phyloP scores from a whole-genome alignment of 2,329 filamentous ascomycete species.

The Colletotrichum aenigma region DNA sequence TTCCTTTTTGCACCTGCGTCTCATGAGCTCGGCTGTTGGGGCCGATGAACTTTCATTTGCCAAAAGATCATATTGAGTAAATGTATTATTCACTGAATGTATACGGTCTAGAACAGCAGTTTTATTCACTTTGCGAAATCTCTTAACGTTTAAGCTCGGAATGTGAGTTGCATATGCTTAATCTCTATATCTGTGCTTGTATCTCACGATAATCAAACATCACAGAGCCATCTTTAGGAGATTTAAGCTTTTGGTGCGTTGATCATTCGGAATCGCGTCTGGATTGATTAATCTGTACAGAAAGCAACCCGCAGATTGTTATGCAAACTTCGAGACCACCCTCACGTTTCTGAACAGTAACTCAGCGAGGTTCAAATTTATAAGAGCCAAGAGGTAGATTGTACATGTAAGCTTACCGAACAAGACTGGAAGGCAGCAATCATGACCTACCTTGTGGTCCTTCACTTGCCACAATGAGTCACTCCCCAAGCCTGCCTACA shows the following conservation, averaged over 20 bases:
- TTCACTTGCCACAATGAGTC: background rate
- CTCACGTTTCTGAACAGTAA: background rate
- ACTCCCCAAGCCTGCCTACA: background rate
- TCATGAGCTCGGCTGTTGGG: background rate
- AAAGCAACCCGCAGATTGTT: too few relatives aligned
- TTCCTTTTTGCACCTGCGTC: background rate
- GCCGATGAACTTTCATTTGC: too few relatives aligned
- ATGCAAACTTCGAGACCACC: too few relatives aligned
- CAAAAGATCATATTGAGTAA: accelerated
- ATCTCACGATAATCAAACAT: too few relatives aligned
- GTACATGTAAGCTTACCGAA: background rate
- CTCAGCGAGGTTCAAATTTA: background rate
- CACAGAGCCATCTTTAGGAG: accelerated
- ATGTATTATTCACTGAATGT: background rate
- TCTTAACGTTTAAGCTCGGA: accelerated
- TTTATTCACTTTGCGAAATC: too few relatives aligned
- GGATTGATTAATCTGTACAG: accelerated
- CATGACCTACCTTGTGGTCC: background rate
- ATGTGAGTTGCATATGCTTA: accelerated
- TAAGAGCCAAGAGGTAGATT: background rate
- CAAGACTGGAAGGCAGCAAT: background rate
- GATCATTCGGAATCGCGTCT: too few relatives aligned
- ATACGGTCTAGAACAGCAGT: background rate
- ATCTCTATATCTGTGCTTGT: too few relatives aligned
- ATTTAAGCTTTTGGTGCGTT: accelerated